These are phyloP conservation scores for Hyphopichia wangnamkhiaoensis DNA, from an alignment of 1,139 yeast species.

Conservation along the genomic window DNA sequence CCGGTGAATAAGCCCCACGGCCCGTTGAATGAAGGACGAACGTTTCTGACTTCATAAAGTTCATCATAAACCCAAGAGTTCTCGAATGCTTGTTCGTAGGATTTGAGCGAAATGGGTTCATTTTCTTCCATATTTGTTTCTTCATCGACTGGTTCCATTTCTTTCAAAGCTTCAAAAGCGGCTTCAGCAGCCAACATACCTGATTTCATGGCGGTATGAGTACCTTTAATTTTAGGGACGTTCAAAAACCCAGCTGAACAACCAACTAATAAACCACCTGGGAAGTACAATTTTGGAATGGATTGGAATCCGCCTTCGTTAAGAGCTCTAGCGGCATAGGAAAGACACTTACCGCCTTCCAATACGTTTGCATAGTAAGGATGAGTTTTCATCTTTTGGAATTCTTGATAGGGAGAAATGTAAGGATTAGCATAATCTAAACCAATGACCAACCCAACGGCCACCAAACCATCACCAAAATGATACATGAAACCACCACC, in stretches of 20 bases:
- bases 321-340: conserved; percentile 93
- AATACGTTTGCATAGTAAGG: conserved; percentile 78
- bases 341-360: conserved; percentile 86
- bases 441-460: conserved; percentile 90
- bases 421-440: conserved; percentile 93
- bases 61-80: conserved; percentile 87
- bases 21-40: conserved; percentile 84
- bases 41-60: conserved; percentile 77
- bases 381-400: conserved; percentile 90
- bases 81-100: conserved; percentile 65
- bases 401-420: conserved; percentile 92
- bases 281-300: conserved; percentile 84
- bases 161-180: conserved; percentile 59
- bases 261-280: conserved; percentile 94
- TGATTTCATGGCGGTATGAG: conserved; percentile 94
- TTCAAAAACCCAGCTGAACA: conserved; percentile 96
- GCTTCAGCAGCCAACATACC: conserved; percentile 94
- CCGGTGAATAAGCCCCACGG: conserved; percentile 79
- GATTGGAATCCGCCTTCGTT: conserved; percentile 96
- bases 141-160: conserved; percentile 51
- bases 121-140: conserved; percentile 36
- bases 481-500: conserved; percentile 99
- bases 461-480: conserved; percentile 88
- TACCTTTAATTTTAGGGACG: conserved; percentile 97
- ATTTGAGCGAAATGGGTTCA: conserved; percentile 50